Conservation (phyloP, 768 basidiomycete species). For the Tricholoma matsutake region DNA sequence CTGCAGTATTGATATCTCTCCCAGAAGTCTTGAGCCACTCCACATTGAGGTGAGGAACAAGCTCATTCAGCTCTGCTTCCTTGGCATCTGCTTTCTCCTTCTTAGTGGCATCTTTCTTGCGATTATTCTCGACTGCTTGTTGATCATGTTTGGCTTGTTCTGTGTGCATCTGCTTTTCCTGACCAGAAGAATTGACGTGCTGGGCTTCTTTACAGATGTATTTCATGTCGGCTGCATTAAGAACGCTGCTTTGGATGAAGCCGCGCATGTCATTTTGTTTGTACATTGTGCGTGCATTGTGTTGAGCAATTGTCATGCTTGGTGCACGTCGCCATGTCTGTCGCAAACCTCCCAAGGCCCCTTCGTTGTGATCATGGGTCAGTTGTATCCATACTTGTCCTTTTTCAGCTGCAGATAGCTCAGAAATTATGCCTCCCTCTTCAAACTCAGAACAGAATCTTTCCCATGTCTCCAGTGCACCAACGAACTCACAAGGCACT, state of each 20-base stretch:
- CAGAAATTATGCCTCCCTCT: constrained; percentile 9
- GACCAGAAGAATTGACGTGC: background rate
- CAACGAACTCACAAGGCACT: constrained; percentile 11
- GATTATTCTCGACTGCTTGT: background rate
- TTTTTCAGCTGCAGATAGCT: constrained; percentile 5
- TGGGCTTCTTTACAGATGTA: background rate
- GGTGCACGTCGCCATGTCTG: constrained; percentile 10
- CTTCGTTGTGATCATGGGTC: constrained; percentile 21
- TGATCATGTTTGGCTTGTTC: background rate
- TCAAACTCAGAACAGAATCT: too few species aligned
- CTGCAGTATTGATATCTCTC: background rate
- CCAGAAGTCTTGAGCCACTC: too few species aligned
- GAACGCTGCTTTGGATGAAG: background rate
- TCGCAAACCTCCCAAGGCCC: constrained; percentile 20
- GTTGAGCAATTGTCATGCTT: constrained; percentile 6
- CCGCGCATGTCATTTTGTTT: too few species aligned
- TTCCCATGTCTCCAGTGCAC: constrained; percentile 20
- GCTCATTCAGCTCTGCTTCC: too few species aligned
- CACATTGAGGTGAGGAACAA: too few species aligned
- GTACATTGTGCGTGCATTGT: constrained; percentile 9
- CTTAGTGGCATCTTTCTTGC: background rate
- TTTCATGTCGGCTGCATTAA: background rate
- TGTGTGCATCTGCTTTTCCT: background rate
- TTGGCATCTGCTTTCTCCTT: too few species aligned
- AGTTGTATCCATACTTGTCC: constrained; percentile 13